Conservation (phyloP, 2,329 filamentous ascomycete species). For the Talaromyces pinophilus region DNA sequence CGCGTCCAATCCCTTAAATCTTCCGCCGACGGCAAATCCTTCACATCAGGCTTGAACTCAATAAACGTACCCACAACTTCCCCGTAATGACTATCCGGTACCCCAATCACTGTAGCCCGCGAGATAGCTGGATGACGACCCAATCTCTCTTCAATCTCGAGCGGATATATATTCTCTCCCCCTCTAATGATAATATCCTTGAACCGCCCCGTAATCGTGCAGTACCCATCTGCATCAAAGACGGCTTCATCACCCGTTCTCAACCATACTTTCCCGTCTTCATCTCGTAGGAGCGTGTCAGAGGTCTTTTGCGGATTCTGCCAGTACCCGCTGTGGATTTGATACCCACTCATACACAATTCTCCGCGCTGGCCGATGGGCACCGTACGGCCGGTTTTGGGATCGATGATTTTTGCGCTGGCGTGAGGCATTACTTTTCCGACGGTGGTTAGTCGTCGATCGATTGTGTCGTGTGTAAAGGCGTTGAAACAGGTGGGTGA, state of each 20-base stretch:
- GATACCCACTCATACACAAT: constrained; percentile 76
- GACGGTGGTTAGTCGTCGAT: constrained; percentile 68
- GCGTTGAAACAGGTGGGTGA: constrained; percentile 81
- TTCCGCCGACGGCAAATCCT: constrained; percentile 32
- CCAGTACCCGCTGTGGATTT: constrained; percentile 61
- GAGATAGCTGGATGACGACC: constrained; percentile 62
- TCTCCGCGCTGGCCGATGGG: constrained; percentile 70
- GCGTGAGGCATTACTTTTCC: constrained; percentile 75
- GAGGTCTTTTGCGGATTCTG: constrained; percentile 59
- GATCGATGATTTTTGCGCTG: constrained; percentile 73
- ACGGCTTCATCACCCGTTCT: constrained; percentile 64
- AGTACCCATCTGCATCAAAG: constrained; percentile 63
- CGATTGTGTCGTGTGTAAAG: constrained; percentile 69
- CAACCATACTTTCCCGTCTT: constrained; percentile 60
- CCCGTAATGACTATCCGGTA: constrained; percentile 70
- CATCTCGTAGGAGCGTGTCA: constrained; percentile 69
- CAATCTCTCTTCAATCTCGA: constrained; percentile 75
- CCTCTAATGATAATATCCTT: constrained; percentile 80
- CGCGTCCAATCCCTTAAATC: constrained; percentile 66
- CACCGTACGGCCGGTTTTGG: constrained; percentile 59
- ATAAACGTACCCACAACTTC: constrained; percentile 70
- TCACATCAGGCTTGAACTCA: constrained; percentile 31
- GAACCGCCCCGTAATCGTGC: constrained; percentile 71
- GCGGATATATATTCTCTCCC: constrained; percentile 72
- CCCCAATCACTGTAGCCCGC: constrained; percentile 68